phyloP scores from a whole-genome alignment of 495 filamentous ascomycete genomes.

The Aspergillus affinis region DNA sequence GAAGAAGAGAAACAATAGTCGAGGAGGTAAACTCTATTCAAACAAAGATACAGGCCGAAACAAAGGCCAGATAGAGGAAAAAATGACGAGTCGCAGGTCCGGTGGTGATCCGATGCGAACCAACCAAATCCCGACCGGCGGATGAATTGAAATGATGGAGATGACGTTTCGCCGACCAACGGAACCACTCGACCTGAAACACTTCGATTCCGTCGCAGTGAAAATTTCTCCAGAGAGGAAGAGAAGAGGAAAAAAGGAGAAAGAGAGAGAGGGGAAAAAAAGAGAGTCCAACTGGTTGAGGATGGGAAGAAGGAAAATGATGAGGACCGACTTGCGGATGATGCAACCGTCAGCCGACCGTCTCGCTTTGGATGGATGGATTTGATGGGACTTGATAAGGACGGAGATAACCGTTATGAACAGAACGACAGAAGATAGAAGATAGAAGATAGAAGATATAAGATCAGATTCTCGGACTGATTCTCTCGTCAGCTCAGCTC shows the following conservation, averaged over 20 bases:
- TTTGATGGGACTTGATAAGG: too few relatives aligned
- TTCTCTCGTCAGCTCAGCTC: too few relatives aligned
- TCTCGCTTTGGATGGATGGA: too few relatives aligned
- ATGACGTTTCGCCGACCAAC: background rate
- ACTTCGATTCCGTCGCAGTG: background rate
- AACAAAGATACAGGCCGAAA: background rate
- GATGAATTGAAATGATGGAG: background rate
- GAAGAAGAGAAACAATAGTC: slow-evolving; percentile 6
- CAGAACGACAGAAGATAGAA: too few relatives aligned
- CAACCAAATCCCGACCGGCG: background rate
- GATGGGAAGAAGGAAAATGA: background rate
- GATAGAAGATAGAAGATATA: too few relatives aligned
- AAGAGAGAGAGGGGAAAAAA: background rate
- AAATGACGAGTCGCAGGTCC: background rate
- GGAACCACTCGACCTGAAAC: background rate
- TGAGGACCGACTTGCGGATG: background rate
- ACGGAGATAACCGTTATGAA: too few relatives aligned
- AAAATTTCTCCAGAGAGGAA: too few relatives aligned
- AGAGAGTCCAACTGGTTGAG: background rate
- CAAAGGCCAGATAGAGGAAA: background rate
- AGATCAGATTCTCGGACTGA: too few relatives aligned
- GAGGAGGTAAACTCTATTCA: background rate
- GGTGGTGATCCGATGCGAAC: background rate
- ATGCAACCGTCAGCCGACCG: background rate
- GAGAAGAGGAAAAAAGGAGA: background rate